Evolutionary conservation across 2,329 filamentous ascomycete genomes (phyloP).

Genomic region (Aspergillus arachidicola): DNA sequence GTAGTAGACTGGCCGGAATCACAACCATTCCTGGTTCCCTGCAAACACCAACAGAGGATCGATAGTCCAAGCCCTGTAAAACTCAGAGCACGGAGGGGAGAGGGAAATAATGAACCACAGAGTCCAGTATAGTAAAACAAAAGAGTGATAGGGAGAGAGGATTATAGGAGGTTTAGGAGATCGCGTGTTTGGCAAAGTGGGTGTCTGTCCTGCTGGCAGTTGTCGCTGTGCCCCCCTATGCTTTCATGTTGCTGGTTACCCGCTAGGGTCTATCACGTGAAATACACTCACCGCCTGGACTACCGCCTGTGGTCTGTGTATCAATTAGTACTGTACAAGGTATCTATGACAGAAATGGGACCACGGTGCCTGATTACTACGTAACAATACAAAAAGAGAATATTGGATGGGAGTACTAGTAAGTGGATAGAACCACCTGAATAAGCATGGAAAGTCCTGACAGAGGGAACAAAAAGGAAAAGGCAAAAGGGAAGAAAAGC

Average conservation of each 20-base stretch:
- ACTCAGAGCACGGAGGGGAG: slow-evolving; percentile 3
- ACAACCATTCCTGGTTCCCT: slow-evolving; percentile 33
- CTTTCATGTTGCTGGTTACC: slow-evolving; percentile 26
- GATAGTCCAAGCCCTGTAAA: background rate
- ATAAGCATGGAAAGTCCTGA: background rate
- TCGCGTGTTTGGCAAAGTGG: slow-evolving; percentile 27
- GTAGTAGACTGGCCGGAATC: slow-evolving; percentile 34
- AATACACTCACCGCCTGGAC: slow-evolving; percentile 15
- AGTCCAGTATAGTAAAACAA: slow-evolving; percentile 4
- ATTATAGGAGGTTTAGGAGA: slow-evolving; percentile 18
- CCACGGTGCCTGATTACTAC: background rate
- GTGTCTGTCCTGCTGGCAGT: slow-evolving; percentile 30
- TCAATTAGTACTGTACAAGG: slow-evolving; percentile 8
- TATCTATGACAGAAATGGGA: slow-evolving; percentile 3
- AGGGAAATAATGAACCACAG: background rate
- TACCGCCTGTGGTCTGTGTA: slow-evolving; percentile 19
- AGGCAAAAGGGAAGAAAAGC: background rate
- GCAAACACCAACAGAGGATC: slow-evolving; percentile 10
- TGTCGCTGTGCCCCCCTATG: slow-evolving; percentile 33
- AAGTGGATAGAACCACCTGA: background rate
- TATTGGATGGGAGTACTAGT: background rate
- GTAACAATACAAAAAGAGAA: background rate
- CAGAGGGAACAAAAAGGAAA: background rate
- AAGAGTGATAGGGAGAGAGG: slow-evolving; percentile 1
- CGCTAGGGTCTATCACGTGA: slow-evolving; percentile 26